Conservation (phyloP, 306 rosid genomes). For the Astragalus glycyphyllos region DNA sequence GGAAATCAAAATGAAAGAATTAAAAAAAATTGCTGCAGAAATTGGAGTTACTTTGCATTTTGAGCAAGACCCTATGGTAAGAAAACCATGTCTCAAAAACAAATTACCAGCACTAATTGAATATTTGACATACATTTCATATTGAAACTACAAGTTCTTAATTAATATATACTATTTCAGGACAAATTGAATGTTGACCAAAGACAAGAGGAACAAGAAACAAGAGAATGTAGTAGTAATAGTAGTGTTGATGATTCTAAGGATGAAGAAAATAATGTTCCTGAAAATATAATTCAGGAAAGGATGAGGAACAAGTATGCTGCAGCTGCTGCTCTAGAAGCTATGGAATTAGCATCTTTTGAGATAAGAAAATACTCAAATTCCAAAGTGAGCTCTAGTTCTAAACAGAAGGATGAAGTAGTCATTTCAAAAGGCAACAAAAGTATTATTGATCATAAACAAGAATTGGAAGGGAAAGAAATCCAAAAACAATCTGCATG, state of each 20-base stretch:
- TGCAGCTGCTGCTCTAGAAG: constrained; percentile 49
- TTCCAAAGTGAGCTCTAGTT: constrained; percentile 27
- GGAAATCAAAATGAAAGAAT: constrained; percentile 53
- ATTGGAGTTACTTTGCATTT: constrained; percentile 56
- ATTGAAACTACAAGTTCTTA: constrained; percentile 7
- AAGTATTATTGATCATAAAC: constrained; percentile 14
- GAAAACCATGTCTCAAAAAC: neutral
- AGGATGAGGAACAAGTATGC: constrained; percentile 45
- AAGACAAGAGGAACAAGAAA: constrained; percentile 38
- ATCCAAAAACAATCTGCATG: constrained; percentile 30
- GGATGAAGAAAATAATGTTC: constrained; percentile 25
- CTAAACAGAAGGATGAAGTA: constrained; percentile 37
- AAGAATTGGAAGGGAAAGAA: constrained; percentile 32
- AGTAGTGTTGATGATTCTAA: constrained; percentile 21
- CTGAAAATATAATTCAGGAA: constrained; percentile 21
- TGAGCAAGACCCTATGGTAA: constrained; percentile 54
- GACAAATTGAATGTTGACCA: constrained; percentile 41
- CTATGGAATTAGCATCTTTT: constrained; percentile 48
- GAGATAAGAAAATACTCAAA: constrained; percentile 41
- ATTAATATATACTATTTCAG: constrained; percentile 37
- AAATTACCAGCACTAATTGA: neutral
- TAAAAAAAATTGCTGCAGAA: constrained; percentile 57
- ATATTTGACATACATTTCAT: neutral
- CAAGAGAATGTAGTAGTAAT: neutral
- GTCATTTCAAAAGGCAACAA: constrained; percentile 10